Conservation (phyloP, 371 early-diverging fungal species). For the Mucor indicus region DNA sequence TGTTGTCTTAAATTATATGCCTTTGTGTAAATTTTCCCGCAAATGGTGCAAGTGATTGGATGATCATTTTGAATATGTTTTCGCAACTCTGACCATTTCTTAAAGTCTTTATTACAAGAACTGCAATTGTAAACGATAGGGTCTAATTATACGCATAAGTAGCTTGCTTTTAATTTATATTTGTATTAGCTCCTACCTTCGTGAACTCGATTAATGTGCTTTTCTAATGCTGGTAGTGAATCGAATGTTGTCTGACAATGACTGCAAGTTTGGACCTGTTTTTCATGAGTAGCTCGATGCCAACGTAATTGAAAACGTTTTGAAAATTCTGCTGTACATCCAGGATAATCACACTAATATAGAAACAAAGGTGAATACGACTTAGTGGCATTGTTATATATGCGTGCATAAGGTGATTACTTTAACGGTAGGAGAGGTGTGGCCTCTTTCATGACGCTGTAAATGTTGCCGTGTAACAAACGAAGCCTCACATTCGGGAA, state of each 20-base stretch:
- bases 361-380: not conserved
- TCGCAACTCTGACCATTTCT: slow-evolving; percentile 63
- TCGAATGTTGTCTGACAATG: slow-evolving; percentile 50
- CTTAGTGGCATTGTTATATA: too few relatives aligned
- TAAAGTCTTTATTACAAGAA: slow-evolving; percentile 45
- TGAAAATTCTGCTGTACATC: slow-evolving; percentile 51
- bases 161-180: not conserved
- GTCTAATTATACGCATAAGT: slow-evolving; percentile 23
- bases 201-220: slow-evolving; percentile 51
- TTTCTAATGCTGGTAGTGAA: slow-evolving; percentile 51
- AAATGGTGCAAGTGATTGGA: slow-evolving; percentile 45
- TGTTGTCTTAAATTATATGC: slow-evolving; percentile 38
- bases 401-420: too few relatives aligned
- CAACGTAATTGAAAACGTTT: slow-evolving; percentile 56
- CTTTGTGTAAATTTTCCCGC: slow-evolving; percentile 47
- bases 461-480: slow-evolving; percentile 45
- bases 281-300: slow-evolving; percentile 50
- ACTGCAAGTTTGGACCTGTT: slow-evolving; percentile 13
- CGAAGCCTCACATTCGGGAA: slow-evolving; percentile 29
- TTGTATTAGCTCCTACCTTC: slow-evolving; percentile 32
- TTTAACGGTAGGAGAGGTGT: slow-evolving; percentile 37
- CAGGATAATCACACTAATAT: slow-evolving; percentile 47
- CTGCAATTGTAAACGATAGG: slow-evolving; percentile 55
- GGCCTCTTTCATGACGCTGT: slow-evolving; percentile 44
- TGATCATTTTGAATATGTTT: slow-evolving; percentile 53